Base-by-base conservation (phyloP, 805 yeast species). In the Metschnikowia matae region DNA sequence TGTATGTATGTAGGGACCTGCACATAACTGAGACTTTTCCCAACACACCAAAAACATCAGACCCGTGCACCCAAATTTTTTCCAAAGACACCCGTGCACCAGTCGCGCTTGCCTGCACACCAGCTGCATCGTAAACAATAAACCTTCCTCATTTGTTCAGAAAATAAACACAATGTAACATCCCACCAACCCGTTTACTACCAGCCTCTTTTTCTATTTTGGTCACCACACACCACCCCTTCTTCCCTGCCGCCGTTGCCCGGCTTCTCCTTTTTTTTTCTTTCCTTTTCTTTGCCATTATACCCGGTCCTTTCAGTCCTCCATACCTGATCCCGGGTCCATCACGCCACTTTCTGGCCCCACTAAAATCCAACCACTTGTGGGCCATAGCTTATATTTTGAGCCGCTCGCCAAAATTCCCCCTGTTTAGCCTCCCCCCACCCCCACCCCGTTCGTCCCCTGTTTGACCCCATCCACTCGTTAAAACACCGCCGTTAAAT, bases 91-190 rank as follows among this genome's bases (percentile, higher is more conserved):
- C 40, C 40, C 11, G 40, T 20, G 11, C 23, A 37, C 29, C 40
- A 13, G 15, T 31, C 37, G 44, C 37, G 8, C 45, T 14, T 14
- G 14, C 45, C 37, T 42, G 45, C 45, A 42, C 23, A 33, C 10
- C 6, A 2, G 8, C 45, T 34, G 37, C 45, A 42, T 21, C 21
- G 41, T 15, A 32, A 33, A 33, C 38, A 32, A 31, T 31, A 4
- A 14, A 29, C 43, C 29, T 42, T 42, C 45, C 45, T 21, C 29
- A 20, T 42, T 42, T n/a, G 45, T 33, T 20, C 45, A 15, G 21
- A 21, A 42, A 42, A 42, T 21, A 42, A 42, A 42, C 45, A 42
- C 45, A 32, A 34, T 32, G 20, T 33, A 42, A 34, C 45, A 20
- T 14, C 45, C 44, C 45, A 32, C 42, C 31, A 15, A 40, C 21